Percentiles rank a stretch among this genome's conserved stretches.
Evolutionary conservation across 1,284 basidiomycete species (phyloP).

Genomic region (Paramarasmius palmivorus): DNA sequence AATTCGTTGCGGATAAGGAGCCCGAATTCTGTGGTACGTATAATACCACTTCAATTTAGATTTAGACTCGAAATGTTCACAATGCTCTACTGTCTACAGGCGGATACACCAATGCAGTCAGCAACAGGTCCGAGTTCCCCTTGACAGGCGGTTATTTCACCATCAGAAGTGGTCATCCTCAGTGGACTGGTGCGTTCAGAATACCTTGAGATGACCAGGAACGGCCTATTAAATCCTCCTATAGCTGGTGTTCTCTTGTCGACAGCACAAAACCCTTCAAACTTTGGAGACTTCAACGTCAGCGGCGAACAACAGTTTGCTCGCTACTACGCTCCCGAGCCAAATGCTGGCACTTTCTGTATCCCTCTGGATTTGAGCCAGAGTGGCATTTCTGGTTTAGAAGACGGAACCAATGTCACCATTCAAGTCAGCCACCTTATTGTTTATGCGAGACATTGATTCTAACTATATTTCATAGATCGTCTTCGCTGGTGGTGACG

Average conservation of each 20-base stretch:
- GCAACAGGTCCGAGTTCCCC: conserved; percentile 56
- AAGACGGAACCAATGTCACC: conserved; percentile 49
- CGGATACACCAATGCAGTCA: conserved; percentile 42
- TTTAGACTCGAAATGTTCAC: too few species aligned
- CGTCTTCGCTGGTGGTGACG: conserved; percentile 52
- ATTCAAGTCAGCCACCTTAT: conserved; percentile 26
- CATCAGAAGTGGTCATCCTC: conserved; percentile 40
- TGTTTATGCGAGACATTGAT: background rate
- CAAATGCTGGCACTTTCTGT: conserved; percentile 48
- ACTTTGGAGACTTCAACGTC: conserved; percentile 52
- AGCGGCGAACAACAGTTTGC: conserved; percentile 38
- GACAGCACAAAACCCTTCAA: conserved; percentile 46
- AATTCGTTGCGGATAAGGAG: conserved; percentile 52
- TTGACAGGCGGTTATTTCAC: conserved; percentile 44
- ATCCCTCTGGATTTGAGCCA: conserved; percentile 51
- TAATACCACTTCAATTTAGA: too few species aligned
- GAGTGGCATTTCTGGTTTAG: conserved; percentile 43
- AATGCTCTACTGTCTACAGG: conserved; percentile 30
- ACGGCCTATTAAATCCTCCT: background rate
- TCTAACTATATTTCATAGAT: conserved; percentile 31
- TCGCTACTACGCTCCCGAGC: conserved; percentile 41
- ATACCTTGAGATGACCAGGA: background rate
- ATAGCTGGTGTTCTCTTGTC: conserved; percentile 44
- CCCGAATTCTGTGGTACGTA: conserved; percentile 48
- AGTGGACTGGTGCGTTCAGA: conserved; percentile 41